Conservation (phyloP, 2,329 filamentous ascomycete genomes). For the Alternaria triticina region DNA sequence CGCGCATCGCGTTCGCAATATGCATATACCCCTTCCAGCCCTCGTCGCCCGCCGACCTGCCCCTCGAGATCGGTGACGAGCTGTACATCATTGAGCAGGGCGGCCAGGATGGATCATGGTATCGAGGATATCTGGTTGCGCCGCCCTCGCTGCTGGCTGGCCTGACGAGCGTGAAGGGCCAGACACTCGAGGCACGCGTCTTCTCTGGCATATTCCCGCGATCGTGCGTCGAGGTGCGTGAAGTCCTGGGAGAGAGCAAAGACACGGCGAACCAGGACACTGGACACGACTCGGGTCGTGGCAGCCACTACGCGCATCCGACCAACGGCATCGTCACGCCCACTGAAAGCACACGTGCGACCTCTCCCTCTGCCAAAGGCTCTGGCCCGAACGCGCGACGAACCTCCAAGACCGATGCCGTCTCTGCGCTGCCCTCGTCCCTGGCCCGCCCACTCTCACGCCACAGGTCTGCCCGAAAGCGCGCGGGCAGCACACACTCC, state of each 20-base stretch:
- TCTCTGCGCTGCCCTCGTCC: conserved; percentile 32
- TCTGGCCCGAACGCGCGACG: conserved; percentile 19
- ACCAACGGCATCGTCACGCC: conserved; percentile 49
- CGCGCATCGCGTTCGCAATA: conserved; percentile 96
- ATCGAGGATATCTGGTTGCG: conserved; percentile 92
- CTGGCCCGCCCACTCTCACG: conserved; percentile 36
- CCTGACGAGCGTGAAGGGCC: conserved; percentile 86
- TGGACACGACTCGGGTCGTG: conserved; percentile 23
- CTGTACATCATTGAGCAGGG: conserved; percentile 99
- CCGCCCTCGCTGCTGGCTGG: conserved; percentile 92
- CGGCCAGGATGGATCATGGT: conserved; percentile 83
- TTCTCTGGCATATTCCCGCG: conserved; percentile 98
- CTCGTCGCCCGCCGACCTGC: conserved; percentile 85
- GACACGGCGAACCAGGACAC: conserved; percentile 20
- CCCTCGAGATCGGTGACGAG: conserved; percentile 97
- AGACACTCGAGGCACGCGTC: conserved; percentile 92
- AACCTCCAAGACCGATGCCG: conserved; percentile 34
- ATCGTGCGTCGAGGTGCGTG: conserved; percentile 92
- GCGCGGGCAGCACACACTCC: conserved; percentile 44
- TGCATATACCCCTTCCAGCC: conserved; percentile 94
- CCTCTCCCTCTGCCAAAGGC: conserved; percentile 29
- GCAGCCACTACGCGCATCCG: conserved; percentile 29
- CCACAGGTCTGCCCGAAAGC: conserved; percentile 39
- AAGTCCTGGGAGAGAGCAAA: conserved; percentile 74
- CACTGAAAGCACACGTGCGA: conserved; percentile 45